Evolutionary conservation across 1,284 basidiomycete genomes (phyloP).

Genomic region (Tilletia walkeri): DNA sequence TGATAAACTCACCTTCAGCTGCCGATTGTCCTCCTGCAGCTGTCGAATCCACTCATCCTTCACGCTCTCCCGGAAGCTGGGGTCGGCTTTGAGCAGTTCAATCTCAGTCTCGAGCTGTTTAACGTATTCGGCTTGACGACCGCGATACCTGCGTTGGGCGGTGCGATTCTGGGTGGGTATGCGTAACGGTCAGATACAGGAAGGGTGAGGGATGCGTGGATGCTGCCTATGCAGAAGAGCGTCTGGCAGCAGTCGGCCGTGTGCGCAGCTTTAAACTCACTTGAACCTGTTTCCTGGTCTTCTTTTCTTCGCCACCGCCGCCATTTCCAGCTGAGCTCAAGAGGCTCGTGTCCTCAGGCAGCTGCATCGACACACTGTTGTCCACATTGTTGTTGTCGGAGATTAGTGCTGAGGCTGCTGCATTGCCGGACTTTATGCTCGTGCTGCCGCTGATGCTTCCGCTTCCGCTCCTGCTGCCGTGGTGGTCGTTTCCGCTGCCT

Average conservation of each 20-base stretch:
- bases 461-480: neutral
- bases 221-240: no score
- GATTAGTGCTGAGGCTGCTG: no score
- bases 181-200: neutral
- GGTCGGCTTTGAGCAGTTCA: constrained; percentile 1
- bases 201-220: neutral
- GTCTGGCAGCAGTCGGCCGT: neutral
- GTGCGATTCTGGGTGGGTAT: constrained; percentile 9
- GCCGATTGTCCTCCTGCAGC: constrained; percentile 8
- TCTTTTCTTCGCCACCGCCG: constrained; percentile 2
- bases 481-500: neutral
- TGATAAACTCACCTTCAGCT: constrained; percentile 1
- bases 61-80: neutral
- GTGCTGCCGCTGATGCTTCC: no score
- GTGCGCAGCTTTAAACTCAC: neutral
- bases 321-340: neutral
- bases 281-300: constrained; percentile 9
- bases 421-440: no score
- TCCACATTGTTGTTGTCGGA: no score
- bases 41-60: constrained; percentile 4
- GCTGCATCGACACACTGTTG: no score
- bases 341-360: neutral
- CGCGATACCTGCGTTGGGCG: constrained; percentile 8
- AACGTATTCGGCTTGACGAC: constrained; percentile 11
- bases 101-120: constrained; percentile 15